Evolutionary conservation across 2,329 filamentous ascomycete species (phyloP), one percentile per base, ranked within the genome.

Genomic region (Fusarium sp.): DNA sequence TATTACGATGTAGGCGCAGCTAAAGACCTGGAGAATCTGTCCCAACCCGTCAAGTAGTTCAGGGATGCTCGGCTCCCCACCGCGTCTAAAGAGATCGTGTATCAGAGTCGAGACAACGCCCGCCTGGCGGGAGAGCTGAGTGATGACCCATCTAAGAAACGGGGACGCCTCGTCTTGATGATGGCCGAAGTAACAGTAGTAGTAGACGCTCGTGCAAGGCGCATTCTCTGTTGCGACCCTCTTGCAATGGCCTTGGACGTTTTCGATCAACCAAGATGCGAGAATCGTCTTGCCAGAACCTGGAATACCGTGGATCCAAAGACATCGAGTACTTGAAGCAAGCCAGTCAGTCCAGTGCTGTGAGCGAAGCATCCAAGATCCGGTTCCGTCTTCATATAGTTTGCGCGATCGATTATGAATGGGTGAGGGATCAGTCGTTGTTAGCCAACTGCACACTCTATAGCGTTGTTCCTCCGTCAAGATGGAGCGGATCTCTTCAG

Each of bases 161-260:
- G 41, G 42, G 0, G 10, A 11, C 2, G 55, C 2, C 20, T 58
- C 55, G 3, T 48, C 41, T 16, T 58, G 41, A 3, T 48, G 20
- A 1, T 36, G 41, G 2, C 41, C 30, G 0, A 48, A 35, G 24
- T 36, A 48, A 5, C 55, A 48, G 24, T 48, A 48, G 8, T 48
- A 48, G 18, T 48, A 58, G 1, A 0, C 2, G 1, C 36, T 55
- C 8, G 3, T 1, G 1, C 15, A 30, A 20, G 31, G 31, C 1
- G 16, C 0, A 2, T 9, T 6, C 1, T 6, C 3, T 13, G 20
- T 36, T 0, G 24, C 35, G 1, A 16, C 11, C 0, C 1, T 24
- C 0, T 20, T 3, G 6, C 41, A 58, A 3, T 58, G 9, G 0
- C 0, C 2, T 22, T 20, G 24, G 2, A 7, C 3, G 2, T 28